A percentile compares a stretch with the other conserved stretches of the same genome.
These are phyloP conservation scores for Zoysia pacifica DNA, from an alignment of 176 grass and related monocot genomes.

Conservation along the genomic window DNA sequence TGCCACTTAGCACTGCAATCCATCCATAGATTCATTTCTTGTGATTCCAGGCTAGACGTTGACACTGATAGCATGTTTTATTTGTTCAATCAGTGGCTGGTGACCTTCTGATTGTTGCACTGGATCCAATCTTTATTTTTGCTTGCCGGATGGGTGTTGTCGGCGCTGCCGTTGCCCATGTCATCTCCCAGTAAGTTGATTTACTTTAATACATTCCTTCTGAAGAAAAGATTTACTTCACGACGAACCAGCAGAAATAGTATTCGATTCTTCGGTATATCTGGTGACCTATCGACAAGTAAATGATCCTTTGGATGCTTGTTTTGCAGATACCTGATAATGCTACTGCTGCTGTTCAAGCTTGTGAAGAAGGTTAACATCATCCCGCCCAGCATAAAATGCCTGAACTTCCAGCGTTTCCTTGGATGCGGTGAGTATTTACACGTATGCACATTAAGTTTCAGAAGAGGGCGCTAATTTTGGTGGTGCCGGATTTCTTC, in stretches of 20 bases:
- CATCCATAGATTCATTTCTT: no score
- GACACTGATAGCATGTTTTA: not conserved
- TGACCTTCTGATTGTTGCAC: slow-evolving; percentile 55
- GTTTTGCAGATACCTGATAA: slow-evolving; percentile 72
- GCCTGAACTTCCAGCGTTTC: slow-evolving; percentile 78
- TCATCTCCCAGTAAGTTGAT: slow-evolving; percentile 76
- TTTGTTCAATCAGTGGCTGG: not conserved
- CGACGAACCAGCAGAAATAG: no score
- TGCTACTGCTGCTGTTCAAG: slow-evolving; percentile 62
- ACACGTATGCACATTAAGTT: no score
- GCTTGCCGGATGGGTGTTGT: slow-evolving; percentile 69
- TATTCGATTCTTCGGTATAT: no score
- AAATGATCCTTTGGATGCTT: no score
- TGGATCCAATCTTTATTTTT: slow-evolving; percentile 94
- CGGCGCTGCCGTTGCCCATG: slow-evolving; percentile 88
- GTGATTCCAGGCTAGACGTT: no score
- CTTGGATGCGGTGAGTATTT: slow-evolving; percentile 71
- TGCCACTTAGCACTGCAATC: slow-evolving; percentile 27
- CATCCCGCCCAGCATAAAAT: slow-evolving; percentile 72
- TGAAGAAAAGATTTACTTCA: no score
- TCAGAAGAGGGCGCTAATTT: no score
- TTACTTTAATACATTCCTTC: not conserved
- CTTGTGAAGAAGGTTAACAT: slow-evolving; percentile 68
- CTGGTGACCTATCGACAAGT: no score
- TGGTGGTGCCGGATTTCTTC: slow-evolving; percentile 59